A percentile compares a stretch with the other conserved stretches of the same genome.
Conservation (phyloP, 164 flowering plant genomes). For the Liriodendron chinense region DNA sequence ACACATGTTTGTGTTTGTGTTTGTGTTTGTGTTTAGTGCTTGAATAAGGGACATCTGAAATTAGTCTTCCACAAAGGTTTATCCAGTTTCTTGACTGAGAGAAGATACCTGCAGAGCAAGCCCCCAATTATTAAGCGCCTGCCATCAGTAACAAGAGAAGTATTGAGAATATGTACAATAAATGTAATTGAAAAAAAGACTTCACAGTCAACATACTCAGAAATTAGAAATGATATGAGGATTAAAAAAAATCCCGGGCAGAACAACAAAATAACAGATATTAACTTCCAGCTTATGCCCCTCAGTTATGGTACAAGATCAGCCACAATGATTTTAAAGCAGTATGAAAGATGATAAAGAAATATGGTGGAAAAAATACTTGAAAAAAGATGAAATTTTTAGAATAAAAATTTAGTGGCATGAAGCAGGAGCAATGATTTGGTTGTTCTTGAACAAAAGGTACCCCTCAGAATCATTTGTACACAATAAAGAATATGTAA, state of each 20-base stretch:
- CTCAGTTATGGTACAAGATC: neutral
- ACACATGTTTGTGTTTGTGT: neutral
- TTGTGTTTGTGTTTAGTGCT: neutral
- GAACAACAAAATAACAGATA: neutral
- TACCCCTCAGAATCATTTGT: neutral
- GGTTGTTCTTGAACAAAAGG: neutral
- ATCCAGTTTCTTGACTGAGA: neutral
- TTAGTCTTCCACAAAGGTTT: neutral
- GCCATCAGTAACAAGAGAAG: conserved; percentile 20
- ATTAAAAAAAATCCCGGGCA: neutral
- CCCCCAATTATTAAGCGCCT: conserved; percentile 99
- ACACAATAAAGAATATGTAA: too few relatives aligned
- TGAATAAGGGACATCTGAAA: neutral
- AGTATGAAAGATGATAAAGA: neutral
- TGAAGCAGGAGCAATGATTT: neutral
- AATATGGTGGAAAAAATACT: neutral
- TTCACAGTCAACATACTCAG: neutral
- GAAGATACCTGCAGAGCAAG: conserved; percentile 88
- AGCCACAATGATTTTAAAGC: neutral
- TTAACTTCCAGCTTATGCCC: neutral
- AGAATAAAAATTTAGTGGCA: neutral
- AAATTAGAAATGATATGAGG: neutral
- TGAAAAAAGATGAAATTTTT: too few relatives aligned
- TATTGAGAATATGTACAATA: neutral
- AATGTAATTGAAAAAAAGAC: neutral